phyloP scores from a whole-genome alignment of 495 filamentous ascomycete genomes.

The Annulohypoxylon moriforme region DNA sequence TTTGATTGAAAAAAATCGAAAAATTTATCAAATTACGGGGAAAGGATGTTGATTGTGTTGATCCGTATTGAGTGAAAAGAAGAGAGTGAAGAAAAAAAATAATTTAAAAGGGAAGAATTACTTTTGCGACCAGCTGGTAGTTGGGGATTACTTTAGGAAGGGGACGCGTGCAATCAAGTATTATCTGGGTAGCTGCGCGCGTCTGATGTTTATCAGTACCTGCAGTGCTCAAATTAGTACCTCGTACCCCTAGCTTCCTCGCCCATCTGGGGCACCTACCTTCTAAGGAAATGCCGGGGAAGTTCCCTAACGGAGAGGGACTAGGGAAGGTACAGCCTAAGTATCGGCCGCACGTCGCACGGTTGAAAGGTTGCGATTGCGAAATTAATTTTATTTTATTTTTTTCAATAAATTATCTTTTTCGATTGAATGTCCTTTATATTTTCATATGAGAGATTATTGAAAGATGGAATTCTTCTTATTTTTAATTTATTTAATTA shows the following conservation, averaged over 20 bases:
- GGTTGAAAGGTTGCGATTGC: constrained; percentile 3
- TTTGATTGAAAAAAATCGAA: constrained; percentile 34
- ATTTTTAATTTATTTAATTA: constrained; percentile 16
- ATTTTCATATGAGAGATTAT: not conserved
- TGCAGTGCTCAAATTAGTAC: constrained; percentile 6
- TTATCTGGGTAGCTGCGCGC: constrained; percentile 27
- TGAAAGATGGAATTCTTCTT: not conserved
- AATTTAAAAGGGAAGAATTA: constrained; percentile 20
- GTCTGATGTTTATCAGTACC: constrained; percentile 39
- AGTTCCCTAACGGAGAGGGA: constrained; percentile 10
- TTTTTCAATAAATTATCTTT: constrained; percentile 18
- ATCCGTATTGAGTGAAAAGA: constrained; percentile 5
- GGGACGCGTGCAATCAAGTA: constrained; percentile 34
- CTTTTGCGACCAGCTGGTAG: constrained; percentile 6
- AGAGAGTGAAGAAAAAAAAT: constrained; percentile 5
- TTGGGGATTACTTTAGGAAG: constrained; percentile 25
- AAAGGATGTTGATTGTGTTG: constrained; percentile 4
- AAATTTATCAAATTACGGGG: not conserved
- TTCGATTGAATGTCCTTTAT: not conserved
- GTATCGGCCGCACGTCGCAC: constrained; percentile 26
- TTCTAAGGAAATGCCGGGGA: constrained; percentile 33
- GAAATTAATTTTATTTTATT: constrained; percentile 37
- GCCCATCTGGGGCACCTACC: constrained; percentile 7
- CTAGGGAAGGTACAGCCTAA: constrained; percentile 20
- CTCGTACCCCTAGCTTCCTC: constrained; percentile 9